Evolutionary conservation across 768 basidiomycete genomes (phyloP), one percentile per base, ranked within the genome.

Genomic region (Kwoniella dejecticola): DNA sequence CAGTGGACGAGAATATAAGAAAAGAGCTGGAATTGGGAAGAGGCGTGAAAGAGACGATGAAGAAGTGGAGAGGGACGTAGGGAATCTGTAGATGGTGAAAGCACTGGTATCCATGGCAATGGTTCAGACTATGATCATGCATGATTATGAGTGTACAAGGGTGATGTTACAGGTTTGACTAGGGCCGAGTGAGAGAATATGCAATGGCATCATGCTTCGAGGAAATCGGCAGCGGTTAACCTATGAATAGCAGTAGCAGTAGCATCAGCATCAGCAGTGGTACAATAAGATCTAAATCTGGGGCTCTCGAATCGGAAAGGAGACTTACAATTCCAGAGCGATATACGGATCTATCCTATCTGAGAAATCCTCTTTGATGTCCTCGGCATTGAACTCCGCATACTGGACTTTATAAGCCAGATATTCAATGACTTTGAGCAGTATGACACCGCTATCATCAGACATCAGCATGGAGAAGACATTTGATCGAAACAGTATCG

Each of bases 361-460:
- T 64, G 84, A 79, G 66, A 92, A 88, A 68, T 96, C 92, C 3
- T 91, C 90, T 21, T 89, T 81, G 49, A 91, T 89, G 69, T 92
- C 90, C 66, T 87, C 90, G 6, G 85, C 80, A 0, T 84, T 85
- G 1, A 81, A 82, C n/a, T 83, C 83, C 63, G 88, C 86, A 74
- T 90, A 91, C 62, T 91, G 83, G 0, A 86, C 81, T 79, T 89
- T 93, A 82, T 89, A 93, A 30, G 85, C 81, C 81, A 95, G 89
- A 74, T 91, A 96, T 78, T 97, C 93, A 41, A 91, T 83, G 53
- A 95, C 82, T 74, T 91, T 93, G 79, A 93, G 90, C 1, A 90
- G 85, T 33, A 95, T 87, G 24, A 88, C 83, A 1, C 81, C 83
- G 27, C 83, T 83, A 68, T 8, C n/a, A n/a, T n/a, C n/a, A n/a